Base-by-base conservation (phyloP, 2,329 filamentous ascomycete species). In the Apiospora saccharicola region DNA sequence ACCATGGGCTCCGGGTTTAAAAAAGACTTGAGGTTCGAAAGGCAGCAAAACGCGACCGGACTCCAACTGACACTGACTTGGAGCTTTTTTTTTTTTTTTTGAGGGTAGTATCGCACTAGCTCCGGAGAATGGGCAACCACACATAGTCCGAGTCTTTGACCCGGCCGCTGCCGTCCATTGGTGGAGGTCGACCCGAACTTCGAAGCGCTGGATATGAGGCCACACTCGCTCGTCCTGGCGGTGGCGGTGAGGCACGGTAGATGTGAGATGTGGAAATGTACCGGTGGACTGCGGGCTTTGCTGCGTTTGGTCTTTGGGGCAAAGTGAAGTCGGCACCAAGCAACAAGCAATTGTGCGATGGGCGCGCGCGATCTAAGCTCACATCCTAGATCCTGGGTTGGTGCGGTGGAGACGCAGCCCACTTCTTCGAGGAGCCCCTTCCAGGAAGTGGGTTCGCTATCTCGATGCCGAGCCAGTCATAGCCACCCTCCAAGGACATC, bases 401-500 rank as follows among this genome's bases (percentile, higher is more conserved):
- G 16, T 37, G 10, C 41, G 57, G 57, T 64, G 57, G 57, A 64
- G 57, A 41, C 34, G 22, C 22, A 41, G 7, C 34, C 57, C 57
- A 64, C 57, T 64, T 41, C 22, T 41, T 37, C 57, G 10, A 64
- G 16, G 57, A 37, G 30, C 57, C 57, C 53, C 19, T 22, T 64
- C 16, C 8, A 12, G 19, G 34, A 24, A 24, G 57, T n/a, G 30
- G 12, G 30, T 8, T 37, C 19, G 57, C 34, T 41, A 64, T 41
- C 53, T 37, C 16, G 7, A n/a, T 64, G 34, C 57, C 34, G 34
- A n/a, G 57, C 57, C 57, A 64, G 57, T 64, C 34, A 64, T 24
- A 34, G 19, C 30, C 12, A 37, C 53, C 26, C 13, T 34, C 8
- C 53, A 37, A 10, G 26, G 30, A 34, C 16, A 61, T 61, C 53